Percentiles rank a stretch among this genome's conserved stretches.
These are phyloP conservation scores for Arthrobotrys entomopaga DNA, from an alignment of 2,329 filamentous ascomycete species.

Conservation along the genomic window DNA sequence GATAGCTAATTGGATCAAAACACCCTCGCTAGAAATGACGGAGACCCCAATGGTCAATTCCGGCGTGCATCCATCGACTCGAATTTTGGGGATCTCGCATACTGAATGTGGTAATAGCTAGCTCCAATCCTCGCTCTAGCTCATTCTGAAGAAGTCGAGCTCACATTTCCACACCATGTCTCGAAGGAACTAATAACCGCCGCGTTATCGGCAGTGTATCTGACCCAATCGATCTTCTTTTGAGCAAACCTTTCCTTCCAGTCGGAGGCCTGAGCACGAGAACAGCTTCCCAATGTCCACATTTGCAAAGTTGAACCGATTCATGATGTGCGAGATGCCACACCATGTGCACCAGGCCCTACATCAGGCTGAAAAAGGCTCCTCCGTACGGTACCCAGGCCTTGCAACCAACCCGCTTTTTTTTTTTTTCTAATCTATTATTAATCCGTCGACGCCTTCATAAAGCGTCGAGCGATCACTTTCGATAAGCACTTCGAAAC, in stretches of 20 bases:
- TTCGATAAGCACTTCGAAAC: constrained; percentile 26
- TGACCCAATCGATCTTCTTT: constrained; percentile 27
- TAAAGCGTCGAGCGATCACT: constrained; percentile 24
- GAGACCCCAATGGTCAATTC: too few relatives aligned
- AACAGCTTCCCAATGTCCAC: background rate
- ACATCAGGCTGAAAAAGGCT: constrained; percentile 4
- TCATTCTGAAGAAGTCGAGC: too few relatives aligned
- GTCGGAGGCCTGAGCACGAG: background rate
- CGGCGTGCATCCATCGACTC: too few relatives aligned
- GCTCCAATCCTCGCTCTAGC: too few relatives aligned
- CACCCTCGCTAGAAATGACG: too few relatives aligned
- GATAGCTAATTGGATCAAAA: background rate
- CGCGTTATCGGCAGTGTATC: constrained; percentile 10
- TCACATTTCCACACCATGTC: too few relatives aligned
- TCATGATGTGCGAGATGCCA: background rate
- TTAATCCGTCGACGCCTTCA: constrained; percentile 35
- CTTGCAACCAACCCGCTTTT: constrained; percentile 9
- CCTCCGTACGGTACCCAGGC: background rate
- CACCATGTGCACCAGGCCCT: constrained; percentile 21
- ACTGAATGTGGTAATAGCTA: too few relatives aligned
- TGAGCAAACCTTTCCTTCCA: background rate
- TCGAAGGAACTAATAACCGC: too few relatives aligned
- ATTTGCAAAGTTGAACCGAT: constrained; percentile 24
- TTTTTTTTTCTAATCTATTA: constrained; percentile 27
- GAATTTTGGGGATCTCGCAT: too few relatives aligned